These are phyloP conservation scores for Beta vulgaris DNA, from an alignment of 148 eudicot genomes.

Conservation along the genomic window DNA sequence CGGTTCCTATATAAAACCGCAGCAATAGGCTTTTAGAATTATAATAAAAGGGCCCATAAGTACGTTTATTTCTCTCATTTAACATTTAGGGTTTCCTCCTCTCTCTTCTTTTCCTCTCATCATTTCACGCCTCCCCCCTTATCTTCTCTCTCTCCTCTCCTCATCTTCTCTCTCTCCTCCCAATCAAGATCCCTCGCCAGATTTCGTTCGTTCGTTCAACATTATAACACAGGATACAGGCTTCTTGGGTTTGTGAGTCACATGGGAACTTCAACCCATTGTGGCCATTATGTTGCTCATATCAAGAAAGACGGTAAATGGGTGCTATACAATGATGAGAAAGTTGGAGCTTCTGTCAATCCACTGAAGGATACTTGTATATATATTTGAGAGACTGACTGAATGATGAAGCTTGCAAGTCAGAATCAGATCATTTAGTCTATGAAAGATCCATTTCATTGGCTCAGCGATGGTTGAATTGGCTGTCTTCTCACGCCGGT, in stretches of 20 bases:
- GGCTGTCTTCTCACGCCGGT: neutral
- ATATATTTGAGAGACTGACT: constrained; percentile 67
- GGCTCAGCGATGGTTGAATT: neutral
- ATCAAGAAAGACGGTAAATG: constrained; percentile 81
- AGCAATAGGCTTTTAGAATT: too few relatives aligned
- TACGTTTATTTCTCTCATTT: too few relatives aligned
- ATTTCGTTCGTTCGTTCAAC: too few relatives aligned
- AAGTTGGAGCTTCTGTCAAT: constrained; percentile 81
- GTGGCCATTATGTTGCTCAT: constrained; percentile 98
- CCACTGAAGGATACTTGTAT: constrained; percentile 95
- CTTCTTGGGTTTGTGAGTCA: constrained; percentile 89
- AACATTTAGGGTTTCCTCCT: too few relatives aligned
- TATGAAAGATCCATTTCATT: neutral
- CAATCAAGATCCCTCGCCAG: too few relatives aligned
- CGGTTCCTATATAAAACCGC: too few relatives aligned
- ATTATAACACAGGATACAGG: constrained; percentile 54
- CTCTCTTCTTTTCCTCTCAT: too few relatives aligned
- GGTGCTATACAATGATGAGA: constrained; percentile 88
- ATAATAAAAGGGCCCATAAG: too few relatives aligned
- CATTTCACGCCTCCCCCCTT: too few relatives aligned
- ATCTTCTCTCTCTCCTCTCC: too few relatives aligned
- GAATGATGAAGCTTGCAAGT: constrained; percentile 24
- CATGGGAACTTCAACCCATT: constrained; percentile 93
- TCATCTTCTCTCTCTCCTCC: too few relatives aligned
- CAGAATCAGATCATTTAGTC: neutral